These are phyloP conservation scores for Tausonia pullulans DNA, from an alignment of 1,284 basidiomycete genomes.

Conservation along the genomic window DNA sequence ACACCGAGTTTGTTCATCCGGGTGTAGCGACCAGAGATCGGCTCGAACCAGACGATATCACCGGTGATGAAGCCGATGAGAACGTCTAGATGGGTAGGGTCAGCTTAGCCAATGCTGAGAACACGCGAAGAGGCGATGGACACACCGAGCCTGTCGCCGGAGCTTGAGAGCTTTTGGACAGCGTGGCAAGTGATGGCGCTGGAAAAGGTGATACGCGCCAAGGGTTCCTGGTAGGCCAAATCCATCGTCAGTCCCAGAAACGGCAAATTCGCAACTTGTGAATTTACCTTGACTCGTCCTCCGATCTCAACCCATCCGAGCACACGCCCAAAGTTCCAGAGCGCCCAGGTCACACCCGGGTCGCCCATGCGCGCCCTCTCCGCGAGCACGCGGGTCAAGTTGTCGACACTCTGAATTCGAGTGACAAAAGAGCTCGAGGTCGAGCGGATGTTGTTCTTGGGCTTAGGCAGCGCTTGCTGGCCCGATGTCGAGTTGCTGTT, in stretches of 20 bases:
- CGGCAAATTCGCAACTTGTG: too few relatives aligned
- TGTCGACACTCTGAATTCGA: conserved; percentile 65
- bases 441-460: conserved; percentile 76
- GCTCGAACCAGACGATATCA: conserved; percentile 72
- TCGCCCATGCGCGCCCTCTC: conserved; percentile 66
- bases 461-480: conserved; percentile 39
- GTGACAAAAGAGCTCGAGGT: conserved; percentile 83
- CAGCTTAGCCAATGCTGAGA: too few relatives aligned
- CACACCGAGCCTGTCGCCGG: conserved; percentile 44
- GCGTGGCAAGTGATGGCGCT: conserved; percentile 79
- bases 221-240: conserved; percentile 52
- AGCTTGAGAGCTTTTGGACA: conserved; percentile 66
- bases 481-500: too few relatives aligned
- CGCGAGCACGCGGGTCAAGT: conserved; percentile 53
- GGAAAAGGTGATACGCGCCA: conserved; percentile 74
- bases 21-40: conserved; percentile 54
- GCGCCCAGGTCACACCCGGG: conserved; percentile 51
- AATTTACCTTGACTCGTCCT: conserved; percentile 57
- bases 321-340: conserved; percentile 69
- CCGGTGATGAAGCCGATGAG: conserved; percentile 87
- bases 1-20: conserved; percentile 85
- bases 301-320: conserved; percentile 74
- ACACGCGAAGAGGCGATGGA: too few relatives aligned
- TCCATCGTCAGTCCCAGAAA: too few relatives aligned
- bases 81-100: conserved; percentile 49